Evolutionary conservation across 306 rosid genomes (phyloP).

Genomic region (Chamaecrista fasciculata): DNA sequence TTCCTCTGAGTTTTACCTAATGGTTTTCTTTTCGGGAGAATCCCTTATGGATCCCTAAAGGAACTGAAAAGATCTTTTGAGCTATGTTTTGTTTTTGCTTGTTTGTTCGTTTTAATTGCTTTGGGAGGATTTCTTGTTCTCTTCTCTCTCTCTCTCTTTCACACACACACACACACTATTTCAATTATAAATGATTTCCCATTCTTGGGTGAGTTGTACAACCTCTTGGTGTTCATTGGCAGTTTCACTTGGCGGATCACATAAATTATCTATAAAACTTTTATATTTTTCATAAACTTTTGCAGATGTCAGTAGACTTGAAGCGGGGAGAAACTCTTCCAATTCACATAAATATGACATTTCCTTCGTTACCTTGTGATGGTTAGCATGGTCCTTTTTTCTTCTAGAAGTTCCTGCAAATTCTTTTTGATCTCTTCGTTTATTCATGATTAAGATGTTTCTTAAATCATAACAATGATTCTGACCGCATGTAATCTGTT

Average conservation of each 20-base stretch:
- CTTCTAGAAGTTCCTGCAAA: slow-evolving; percentile 12
- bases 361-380: slow-evolving; percentile 94
- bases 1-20: not conserved
- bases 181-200: not conserved
- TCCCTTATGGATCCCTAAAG: too few species aligned
- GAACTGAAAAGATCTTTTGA: too few species aligned
- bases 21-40: not conserved
- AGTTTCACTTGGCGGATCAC: not conserved
- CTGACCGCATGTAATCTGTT: slow-evolving; percentile 19
- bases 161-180: too few species aligned
- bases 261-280: not conserved
- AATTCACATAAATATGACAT: slow-evolving; percentile 87
- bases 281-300: slow-evolving; percentile 14
- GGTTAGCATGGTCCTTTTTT: slow-evolving; percentile 50
- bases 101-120: not conserved
- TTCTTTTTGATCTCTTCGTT: not conserved
- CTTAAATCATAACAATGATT: slow-evolving; percentile 4
- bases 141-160: too few species aligned
- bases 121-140: not conserved
- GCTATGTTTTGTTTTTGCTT: too few species aligned
- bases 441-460: not conserved
- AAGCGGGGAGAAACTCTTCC: slow-evolving; percentile 97
- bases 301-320: slow-evolving; percentile 95
- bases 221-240: not conserved
- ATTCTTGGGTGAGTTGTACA: not conserved